phyloP scores from a whole-genome alignment of 352 stramenopile species.

The Pythium monospermum region DNA sequence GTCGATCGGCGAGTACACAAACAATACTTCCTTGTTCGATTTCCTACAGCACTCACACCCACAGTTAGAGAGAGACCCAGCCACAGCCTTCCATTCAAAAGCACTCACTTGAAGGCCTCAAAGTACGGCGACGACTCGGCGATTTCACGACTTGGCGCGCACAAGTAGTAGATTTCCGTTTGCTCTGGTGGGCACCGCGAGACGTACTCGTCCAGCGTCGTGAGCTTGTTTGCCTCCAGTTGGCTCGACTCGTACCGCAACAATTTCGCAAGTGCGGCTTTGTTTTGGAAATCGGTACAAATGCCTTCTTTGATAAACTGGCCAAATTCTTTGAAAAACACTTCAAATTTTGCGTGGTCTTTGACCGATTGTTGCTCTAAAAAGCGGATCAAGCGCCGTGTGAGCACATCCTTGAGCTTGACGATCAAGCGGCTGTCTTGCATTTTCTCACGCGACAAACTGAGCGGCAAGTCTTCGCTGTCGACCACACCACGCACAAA shows the following conservation, averaged over 20 bases:
- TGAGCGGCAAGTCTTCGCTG: conserved; percentile 98
- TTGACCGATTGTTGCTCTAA: conserved; percentile 88
- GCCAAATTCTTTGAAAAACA: conserved; percentile 97
- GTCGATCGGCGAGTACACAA: conserved; percentile 98
- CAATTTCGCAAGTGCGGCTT: conserved; percentile 94
- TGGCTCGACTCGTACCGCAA: conserved; percentile 98
- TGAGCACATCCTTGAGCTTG: conserved; percentile 97
- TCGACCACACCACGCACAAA: conserved; percentile 90
- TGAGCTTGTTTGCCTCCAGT: conserved; percentile 86
- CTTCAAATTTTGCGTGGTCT: conserved; percentile 94
- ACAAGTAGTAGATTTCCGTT: conserved; percentile 99
- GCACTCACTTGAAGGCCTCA: conserved; percentile 96
- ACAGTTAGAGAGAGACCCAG: neutral
- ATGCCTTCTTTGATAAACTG: conserved; percentile 98
- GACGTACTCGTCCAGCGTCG: conserved; percentile 99
- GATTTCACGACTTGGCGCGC: conserved; percentile 92
- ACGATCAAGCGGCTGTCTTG: conserved; percentile 96
- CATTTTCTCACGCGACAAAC: conserved; percentile 98
- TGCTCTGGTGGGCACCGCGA: conserved; percentile 92
- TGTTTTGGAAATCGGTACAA: conserved; percentile 92
- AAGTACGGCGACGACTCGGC: conserved; percentile 97
- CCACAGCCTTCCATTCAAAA: neutral
- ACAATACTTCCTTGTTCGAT: conserved; percentile 95
- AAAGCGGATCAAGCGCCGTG: conserved; percentile 88
- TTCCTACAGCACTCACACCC: conserved; percentile 36